These are phyloP conservation scores for Diaporthe sp. DNA, from an alignment of 2,329 filamentous ascomycete species.

Conservation along the genomic window DNA sequence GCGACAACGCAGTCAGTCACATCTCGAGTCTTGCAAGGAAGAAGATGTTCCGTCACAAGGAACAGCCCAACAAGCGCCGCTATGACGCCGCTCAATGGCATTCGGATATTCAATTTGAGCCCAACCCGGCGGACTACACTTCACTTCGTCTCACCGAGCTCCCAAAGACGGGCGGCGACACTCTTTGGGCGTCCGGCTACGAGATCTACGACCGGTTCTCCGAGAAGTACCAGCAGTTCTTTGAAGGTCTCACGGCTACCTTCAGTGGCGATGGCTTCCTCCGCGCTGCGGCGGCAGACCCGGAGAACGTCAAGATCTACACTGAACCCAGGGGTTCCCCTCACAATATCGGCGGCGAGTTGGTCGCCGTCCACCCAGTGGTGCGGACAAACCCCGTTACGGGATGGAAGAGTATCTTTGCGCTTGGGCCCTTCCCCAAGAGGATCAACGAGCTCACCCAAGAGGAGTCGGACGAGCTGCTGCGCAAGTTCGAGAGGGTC, in stretches of 20 bases:
- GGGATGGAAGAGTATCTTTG: slow-evolving; percentile 43
- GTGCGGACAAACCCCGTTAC: slow-evolving; percentile 44
- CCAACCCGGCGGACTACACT: slow-evolving; percentile 68
- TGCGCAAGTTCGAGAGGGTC: slow-evolving; percentile 30
- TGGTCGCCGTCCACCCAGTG: slow-evolving; percentile 42
- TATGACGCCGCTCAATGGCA: slow-evolving; percentile 52
- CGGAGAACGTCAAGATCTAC: slow-evolving; percentile 45
- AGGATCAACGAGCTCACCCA: slow-evolving; percentile 40
- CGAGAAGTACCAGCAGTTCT: slow-evolving; percentile 59
- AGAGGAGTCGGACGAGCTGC: slow-evolving; percentile 33
- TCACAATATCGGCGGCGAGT: slow-evolving; percentile 32
- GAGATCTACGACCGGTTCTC: slow-evolving; percentile 68
- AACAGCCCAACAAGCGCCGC: slow-evolving; percentile 42
- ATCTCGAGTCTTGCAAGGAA: slow-evolving; percentile 55
- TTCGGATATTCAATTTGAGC: slow-evolving; percentile 71
- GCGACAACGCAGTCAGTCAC: slow-evolving; percentile 54
- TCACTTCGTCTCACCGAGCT: slow-evolving; percentile 67
- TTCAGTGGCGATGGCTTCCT: slow-evolving; percentile 53
- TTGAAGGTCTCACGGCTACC: slow-evolving; percentile 62
- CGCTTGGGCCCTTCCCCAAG: slow-evolving; percentile 39
- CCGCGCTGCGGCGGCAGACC: slow-evolving; percentile 44
- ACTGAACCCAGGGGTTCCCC: slow-evolving; percentile 45
- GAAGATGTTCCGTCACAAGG: slow-evolving; percentile 39
- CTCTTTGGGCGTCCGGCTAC: slow-evolving; percentile 72
- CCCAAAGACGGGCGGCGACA: slow-evolving; percentile 67